A percentile compares a stretch with the other conserved stretches of the same genome.
Conservation (phyloP, 768 basidiomycete species). For the Suillus variegatus region DNA sequence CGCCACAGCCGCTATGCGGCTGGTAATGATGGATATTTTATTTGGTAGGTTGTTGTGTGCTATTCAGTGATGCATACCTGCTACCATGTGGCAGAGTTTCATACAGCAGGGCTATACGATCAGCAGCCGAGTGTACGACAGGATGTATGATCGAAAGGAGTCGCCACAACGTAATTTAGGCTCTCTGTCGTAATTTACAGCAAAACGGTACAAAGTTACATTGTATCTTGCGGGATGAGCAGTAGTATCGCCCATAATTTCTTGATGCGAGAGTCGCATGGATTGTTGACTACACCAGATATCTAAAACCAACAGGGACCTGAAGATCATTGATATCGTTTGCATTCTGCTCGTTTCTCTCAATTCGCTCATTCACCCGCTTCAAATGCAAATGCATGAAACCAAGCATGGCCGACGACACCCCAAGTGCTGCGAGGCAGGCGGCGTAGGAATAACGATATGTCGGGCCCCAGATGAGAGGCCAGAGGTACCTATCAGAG, state of each 20-base stretch:
- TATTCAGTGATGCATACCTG: no score
- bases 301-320: constrained; percentile 1
- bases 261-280: neutral
- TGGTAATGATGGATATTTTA: neutral
- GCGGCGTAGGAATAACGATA: constrained; percentile 71
- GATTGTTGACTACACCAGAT: neutral
- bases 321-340: neutral
- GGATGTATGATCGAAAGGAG: neutral
- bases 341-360: constrained; percentile 32
- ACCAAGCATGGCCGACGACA: constrained; percentile 49
- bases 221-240: neutral
- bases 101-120: no score
- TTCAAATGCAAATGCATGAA: constrained; percentile 43
- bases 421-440: constrained; percentile 57
- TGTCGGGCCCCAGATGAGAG: constrained; percentile 61
- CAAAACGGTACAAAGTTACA: neutral
- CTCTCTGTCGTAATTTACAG: neutral
- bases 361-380: constrained; percentile 38
- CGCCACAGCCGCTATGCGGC: constrained; percentile 7
- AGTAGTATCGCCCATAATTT: neutral
- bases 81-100: no score
- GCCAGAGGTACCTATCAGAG: constrained; percentile 57
- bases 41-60: neutral
- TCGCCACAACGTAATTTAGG: neutral
- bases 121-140: no score